phyloP scores from a whole-genome alignment of 768 basidiomycete genomes.

The Mycena leptocephala region DNA sequence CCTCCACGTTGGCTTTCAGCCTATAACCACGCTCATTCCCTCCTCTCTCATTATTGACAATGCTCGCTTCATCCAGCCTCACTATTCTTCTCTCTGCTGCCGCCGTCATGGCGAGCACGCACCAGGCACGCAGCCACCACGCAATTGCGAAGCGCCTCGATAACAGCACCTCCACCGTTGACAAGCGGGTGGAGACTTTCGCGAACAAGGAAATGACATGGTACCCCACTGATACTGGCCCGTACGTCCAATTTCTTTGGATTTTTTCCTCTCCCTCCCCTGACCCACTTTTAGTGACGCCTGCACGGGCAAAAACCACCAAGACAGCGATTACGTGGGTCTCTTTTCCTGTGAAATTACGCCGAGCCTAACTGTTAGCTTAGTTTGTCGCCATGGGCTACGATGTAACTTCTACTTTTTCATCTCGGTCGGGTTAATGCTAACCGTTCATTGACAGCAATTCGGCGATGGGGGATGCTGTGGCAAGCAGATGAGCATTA shows the following conservation, averaged over 20 bases:
- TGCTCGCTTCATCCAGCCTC: slow-evolving; percentile 22
- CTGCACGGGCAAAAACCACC: slow-evolving; percentile 30
- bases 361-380: neutral
- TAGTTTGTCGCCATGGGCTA: slow-evolving; percentile 34
- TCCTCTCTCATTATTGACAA: slow-evolving; percentile 5
- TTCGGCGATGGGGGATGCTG: slow-evolving; percentile 31
- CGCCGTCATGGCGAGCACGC: slow-evolving; percentile 6
- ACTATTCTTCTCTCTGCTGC: slow-evolving; percentile 24
- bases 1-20: slow-evolving; percentile 5
- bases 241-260: neutral
- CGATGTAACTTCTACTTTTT: slow-evolving; percentile 6
- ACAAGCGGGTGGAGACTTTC: slow-evolving; percentile 11
- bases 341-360: neutral
- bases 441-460: slow-evolving; percentile 12
- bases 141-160: slow-evolving; percentile 4
- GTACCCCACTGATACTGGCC: slow-evolving; percentile 31
- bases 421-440: no score
- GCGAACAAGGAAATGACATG: slow-evolving; percentile 14
- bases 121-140: slow-evolving; percentile 7
- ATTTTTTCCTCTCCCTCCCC: neutral
- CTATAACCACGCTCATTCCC: slow-evolving; percentile 24
- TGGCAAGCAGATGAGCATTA: slow-evolving; percentile 24
- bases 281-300: slow-evolving; percentile 17
- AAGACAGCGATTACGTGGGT: slow-evolving; percentile 30
- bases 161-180: neutral